phyloP scores from a whole-genome alignment of 257 asterid species.

The Solanum bukasovii region DNA sequence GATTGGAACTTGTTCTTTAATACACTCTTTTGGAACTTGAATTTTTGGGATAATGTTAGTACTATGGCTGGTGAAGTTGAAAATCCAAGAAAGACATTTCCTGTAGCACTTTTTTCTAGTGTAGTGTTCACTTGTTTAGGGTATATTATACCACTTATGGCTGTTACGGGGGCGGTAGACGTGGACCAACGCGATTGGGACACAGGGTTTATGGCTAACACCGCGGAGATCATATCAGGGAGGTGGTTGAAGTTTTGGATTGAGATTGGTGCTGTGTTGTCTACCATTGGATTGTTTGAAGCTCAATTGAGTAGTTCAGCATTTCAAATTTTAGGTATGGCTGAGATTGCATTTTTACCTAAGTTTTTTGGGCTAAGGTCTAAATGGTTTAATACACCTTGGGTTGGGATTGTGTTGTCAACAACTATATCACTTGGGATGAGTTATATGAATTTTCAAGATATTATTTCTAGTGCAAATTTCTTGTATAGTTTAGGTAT shows the following conservation, averaged over 20 bases:
- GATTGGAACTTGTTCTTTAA: constrained; percentile 63
- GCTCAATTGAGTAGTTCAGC: constrained; percentile 51
- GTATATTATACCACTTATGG: constrained; percentile 51
- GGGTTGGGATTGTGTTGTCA: constrained; percentile 51
- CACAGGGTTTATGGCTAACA: constrained; percentile 48
- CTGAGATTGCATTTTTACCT: constrained; percentile 38
- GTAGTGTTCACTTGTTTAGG: constrained; percentile 51
- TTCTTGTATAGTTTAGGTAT: constrained; percentile 57
- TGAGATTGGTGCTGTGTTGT: constrained; percentile 48
- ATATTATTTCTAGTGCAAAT: constrained; percentile 40
- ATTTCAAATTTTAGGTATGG: constrained; percentile 54
- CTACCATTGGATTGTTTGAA: constrained; percentile 40
- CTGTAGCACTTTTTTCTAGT: constrained; percentile 32
- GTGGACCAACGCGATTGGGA: constrained; percentile 35
- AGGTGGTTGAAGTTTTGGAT: constrained; percentile 55
- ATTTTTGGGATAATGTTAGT: constrained; percentile 65
- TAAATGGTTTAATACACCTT: constrained; percentile 50
- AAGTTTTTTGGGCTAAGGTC: constrained; percentile 25
- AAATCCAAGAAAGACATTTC: constrained; percentile 43
- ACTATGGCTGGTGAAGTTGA: constrained; percentile 72
- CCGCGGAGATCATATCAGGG: constrained; percentile 36
- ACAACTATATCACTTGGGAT: constrained; percentile 30
- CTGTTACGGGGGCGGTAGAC: constrained; percentile 38
- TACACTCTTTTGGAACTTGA: constrained; percentile 62
- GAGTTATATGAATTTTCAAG: constrained; percentile 24